Evolutionary conservation across 768 basidiomycete species (phyloP), one percentile per base, ranked within the genome.

Genomic region (Cubamyces sp.): DNA sequence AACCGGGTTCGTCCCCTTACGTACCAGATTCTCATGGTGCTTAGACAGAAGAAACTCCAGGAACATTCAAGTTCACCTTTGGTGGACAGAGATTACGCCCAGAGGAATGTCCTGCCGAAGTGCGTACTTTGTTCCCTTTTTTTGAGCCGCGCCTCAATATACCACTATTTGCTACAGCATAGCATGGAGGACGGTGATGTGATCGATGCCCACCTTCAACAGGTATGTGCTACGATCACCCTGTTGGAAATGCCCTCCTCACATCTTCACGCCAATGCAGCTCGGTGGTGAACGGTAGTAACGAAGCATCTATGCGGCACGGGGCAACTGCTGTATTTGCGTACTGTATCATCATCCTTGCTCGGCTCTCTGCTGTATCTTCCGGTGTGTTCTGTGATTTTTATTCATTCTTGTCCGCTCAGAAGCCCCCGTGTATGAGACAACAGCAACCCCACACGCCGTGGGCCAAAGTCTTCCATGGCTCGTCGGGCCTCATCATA

Each of bases 161-260:
- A 23, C 21, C 46, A 39, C 21, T 42, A 47, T 46, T 48, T 16
- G 21, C n/a, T 25, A 21, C 59, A 88, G 84, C 64, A 79, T 15
- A 78, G 71, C 0, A 84, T 88, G 81, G 87, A 87, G 64, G 86
- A 88, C 37, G 81, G 81, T 3, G 87, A 89, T 67, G 74, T 79
- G 60, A 82, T 89, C 51, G 87, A 89, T 67, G 86, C 85, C 7
- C 74, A 79, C 57, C 66, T 88, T 42, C 77, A 81, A 62, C 86
- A 88, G 77, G 85, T 84, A 58, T 34, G 79, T 73, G 5, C n/a
- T n/a, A 25, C 15, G 21, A 45, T 34, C 6, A 3, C 3, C 30
- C 6, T 28, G 6, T 26, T 9, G 18, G 18, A 16, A 25, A 8
- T 46, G 12, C 37, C 42, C 12, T 15, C 14, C 39, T 26, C 9